Conservation (phyloP, 1,139 yeast genomes). For the Meyerozyma carpophila region DNA sequence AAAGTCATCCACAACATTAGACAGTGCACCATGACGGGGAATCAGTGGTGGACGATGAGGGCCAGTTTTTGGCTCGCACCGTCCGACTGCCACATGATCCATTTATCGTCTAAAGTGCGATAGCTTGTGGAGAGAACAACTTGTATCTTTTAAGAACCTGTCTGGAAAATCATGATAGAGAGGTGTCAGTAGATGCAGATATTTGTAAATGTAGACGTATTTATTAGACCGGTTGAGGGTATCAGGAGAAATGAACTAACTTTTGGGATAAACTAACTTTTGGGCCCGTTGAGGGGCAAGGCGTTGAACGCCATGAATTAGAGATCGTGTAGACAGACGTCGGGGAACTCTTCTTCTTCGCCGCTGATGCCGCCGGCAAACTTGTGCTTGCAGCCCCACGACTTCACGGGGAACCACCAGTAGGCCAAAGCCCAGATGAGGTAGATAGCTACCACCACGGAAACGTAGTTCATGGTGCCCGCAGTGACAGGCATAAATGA, state of each 20-base stretch:
- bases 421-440: constrained; percentile 47
- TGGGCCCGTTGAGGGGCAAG: constrained; percentile 2
- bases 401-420: constrained; percentile 50
- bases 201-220: constrained; percentile 10
- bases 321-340: constrained; percentile 30
- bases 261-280: not conserved
- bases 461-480: constrained; percentile 64
- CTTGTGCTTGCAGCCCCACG: constrained; percentile 32
- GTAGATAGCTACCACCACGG: constrained; percentile 58
- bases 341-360: constrained; percentile 43
- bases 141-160: constrained; percentile 46
- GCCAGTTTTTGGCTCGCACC: constrained; percentile 22
- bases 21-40: constrained; percentile 40
- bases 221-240: not conserved
- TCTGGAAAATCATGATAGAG: constrained; percentile 48
- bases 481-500: constrained; percentile 57
- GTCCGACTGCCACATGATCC: constrained; percentile 6
- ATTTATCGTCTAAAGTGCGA: constrained; percentile 33
- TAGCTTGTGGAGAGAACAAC: constrained; percentile 44
- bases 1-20: constrained; percentile 47
- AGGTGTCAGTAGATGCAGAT: constrained; percentile 50
- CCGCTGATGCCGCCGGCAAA: constrained; percentile 43
- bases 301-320: constrained; percentile 8
- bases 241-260: not conserved
- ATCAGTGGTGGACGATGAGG: constrained; percentile 12